Conservation (phyloP, 2,329 filamentous ascomycete genomes). For the Fusarium sororula region DNA sequence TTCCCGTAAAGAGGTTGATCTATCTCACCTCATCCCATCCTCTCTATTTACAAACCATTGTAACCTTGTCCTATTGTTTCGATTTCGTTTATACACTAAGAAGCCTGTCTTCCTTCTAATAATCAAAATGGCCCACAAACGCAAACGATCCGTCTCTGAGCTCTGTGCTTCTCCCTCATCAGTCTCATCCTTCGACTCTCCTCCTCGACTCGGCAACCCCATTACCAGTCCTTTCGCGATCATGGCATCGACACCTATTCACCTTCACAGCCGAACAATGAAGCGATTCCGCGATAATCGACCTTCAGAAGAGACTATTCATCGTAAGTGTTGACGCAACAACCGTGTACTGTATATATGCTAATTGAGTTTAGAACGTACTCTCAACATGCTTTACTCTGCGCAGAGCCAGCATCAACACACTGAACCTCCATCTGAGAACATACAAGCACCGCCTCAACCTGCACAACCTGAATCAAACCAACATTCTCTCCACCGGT, state of each 20-base stretch:
- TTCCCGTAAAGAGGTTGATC: background rate
- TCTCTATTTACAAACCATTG: background rate
- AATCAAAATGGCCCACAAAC: conserved; percentile 60
- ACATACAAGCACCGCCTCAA: conserved; percentile 11
- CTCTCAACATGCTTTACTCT: conserved; percentile 66
- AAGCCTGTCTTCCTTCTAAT: accelerated
- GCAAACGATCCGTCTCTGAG: conserved; percentile 70
- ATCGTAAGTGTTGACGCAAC: conserved; percentile 56
- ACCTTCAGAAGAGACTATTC: conserved; percentile 64
- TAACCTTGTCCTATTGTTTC: background rate
- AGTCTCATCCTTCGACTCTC: conserved; percentile 54
- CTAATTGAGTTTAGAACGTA: conserved; percentile 57
- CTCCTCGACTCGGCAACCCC: conserved; percentile 43
- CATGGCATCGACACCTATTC: conserved; percentile 49
- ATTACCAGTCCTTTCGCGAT: conserved; percentile 45
- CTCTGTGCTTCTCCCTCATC: conserved; percentile 59
- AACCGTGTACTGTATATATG: background rate
- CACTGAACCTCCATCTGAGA: background rate
- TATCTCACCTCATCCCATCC: conserved; percentile 14
- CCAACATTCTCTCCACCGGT: conserved; percentile 67
- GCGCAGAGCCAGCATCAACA: conserved; percentile 55
- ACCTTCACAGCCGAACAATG: conserved; percentile 65
- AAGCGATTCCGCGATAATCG: conserved; percentile 69
- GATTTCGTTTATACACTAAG: background rate
- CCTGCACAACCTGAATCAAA: conserved; percentile 12